phyloP scores from a whole-genome alignment of 2,329 filamentous ascomycete species.

The Exophiala sp. region DNA sequence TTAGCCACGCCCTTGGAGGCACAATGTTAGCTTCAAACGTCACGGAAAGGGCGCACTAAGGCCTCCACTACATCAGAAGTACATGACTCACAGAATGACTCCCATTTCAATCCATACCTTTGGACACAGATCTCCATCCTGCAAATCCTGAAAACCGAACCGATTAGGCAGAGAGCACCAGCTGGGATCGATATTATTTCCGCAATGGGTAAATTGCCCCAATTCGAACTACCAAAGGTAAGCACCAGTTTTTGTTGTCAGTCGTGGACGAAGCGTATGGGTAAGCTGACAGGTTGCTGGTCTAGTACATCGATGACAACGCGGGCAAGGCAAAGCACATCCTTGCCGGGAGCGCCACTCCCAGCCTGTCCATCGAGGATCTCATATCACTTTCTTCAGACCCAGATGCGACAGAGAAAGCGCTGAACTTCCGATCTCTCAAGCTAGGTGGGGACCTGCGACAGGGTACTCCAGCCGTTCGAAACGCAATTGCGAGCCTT shows the following conservation, averaged over 20 bases:
- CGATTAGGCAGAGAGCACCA: no score
- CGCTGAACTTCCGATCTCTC: constrained; percentile 20
- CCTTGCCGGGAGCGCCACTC: constrained; percentile 23
- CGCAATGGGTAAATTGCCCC: not conserved
- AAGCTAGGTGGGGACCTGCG: constrained; percentile 29
- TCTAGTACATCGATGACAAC: constrained; percentile 20
- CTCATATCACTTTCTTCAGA: constrained; percentile 55
- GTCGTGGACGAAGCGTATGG: not conserved
- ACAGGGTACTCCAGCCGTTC: constrained; percentile 28
- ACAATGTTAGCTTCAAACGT: no score
- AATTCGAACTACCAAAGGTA: not conserved
- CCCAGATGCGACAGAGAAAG: constrained; percentile 29
- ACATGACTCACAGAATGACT: no score
- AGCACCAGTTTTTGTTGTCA: not conserved
- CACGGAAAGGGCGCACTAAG: no score
- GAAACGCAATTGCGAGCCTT: constrained; percentile 30
- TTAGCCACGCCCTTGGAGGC: no score
- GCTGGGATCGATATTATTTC: no score
- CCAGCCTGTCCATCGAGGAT: constrained; percentile 67
- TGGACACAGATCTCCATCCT: no score
- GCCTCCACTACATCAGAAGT: no score
- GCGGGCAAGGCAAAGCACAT: constrained; percentile 10
- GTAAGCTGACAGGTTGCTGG: not conserved
- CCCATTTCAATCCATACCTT: no score
- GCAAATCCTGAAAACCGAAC: no score